These are phyloP conservation scores for Cladosporium cucumerinum DNA, from an alignment of 2,329 filamentous ascomycete genomes.

Conservation along the genomic window DNA sequence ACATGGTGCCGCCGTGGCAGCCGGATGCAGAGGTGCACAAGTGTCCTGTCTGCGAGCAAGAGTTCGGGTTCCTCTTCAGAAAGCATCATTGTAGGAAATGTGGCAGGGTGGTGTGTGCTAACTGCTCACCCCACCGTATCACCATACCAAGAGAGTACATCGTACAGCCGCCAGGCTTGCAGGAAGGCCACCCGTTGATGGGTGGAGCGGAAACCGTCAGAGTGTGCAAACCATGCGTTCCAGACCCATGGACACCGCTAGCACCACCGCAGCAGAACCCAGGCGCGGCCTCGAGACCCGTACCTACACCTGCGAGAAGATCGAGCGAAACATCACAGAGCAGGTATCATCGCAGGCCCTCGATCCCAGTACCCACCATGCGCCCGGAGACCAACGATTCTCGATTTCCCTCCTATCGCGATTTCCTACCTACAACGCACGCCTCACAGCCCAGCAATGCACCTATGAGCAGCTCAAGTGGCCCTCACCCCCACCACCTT, in stretches of 20 bases:
- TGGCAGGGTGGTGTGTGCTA: conserved; percentile 82
- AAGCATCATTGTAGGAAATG: conserved; percentile 98
- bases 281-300: neutral
- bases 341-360: conserved; percentile 10
- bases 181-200: conserved; percentile 43
- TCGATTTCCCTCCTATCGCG: conserved; percentile 7
- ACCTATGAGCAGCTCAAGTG: conserved; percentile 1
- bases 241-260: conserved; percentile 50
- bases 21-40: conserved; percentile 76
- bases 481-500: neutral
- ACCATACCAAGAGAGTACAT: conserved; percentile 93
- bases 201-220: conserved; percentile 63
- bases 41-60: conserved; percentile 78
- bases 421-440: neutral
- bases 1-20: conserved; percentile 75
- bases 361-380: conserved; percentile 1
- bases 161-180: conserved; percentile 64
- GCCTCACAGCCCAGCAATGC: neutral
- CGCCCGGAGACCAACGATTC: neutral
- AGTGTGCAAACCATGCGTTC: conserved; percentile 70
- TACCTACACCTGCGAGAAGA: neutral
- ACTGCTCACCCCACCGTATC: conserved; percentile 90
- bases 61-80: conserved; percentile 80
- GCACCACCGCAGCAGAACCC: neutral
- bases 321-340: conserved; percentile 7